A percentile compares a stretch with the other conserved stretches of the same genome.
phyloP scores from a whole-genome alignment of 176 grass and related monocot genomes.

The Dendrocalamus sinicus region DNA sequence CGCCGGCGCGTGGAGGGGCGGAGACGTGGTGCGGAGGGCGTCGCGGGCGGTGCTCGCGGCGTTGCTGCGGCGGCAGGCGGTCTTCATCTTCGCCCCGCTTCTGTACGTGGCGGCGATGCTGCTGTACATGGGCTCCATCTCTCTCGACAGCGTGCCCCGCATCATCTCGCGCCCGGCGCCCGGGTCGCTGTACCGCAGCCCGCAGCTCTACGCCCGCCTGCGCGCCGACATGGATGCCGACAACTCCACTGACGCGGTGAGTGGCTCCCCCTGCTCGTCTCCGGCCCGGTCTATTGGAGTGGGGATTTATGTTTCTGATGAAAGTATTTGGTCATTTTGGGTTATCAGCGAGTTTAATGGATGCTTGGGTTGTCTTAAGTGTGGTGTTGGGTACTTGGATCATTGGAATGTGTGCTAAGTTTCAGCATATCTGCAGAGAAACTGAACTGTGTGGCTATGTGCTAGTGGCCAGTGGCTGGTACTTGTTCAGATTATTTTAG shows the following conservation, averaged over 20 bases:
- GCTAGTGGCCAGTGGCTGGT: constrained; percentile 3
- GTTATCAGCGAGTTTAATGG: neutral
- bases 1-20: constrained; percentile 15
- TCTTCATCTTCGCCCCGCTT: constrained; percentile 96
- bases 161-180: constrained; percentile 80
- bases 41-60: constrained; percentile 59
- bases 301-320: neutral
- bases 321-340: constrained; percentile 25
- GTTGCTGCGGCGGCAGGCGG: constrained; percentile 84
- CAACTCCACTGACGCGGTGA: constrained; percentile 86
- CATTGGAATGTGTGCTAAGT: neutral
- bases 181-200: constrained; percentile 88
- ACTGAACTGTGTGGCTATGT: constrained; percentile 2
- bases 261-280: constrained; percentile 20
- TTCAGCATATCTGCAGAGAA: constrained; percentile 9
- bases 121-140: constrained; percentile 90
- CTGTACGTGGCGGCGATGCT: constrained; percentile 90
- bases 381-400: neutral
- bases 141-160: constrained; percentile 82
- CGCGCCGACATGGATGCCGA: constrained; percentile 85
- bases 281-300: neutral
- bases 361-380: neutral
- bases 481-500: constrained; percentile 45
- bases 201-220: constrained; percentile 78
- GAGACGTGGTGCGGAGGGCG: constrained; percentile 47